A percentile compares a stretch with the other conserved stretches of the same genome.
Evolutionary conservation across 2,329 filamentous ascomycete species (phyloP).

Genomic region (Beauveria australis): DNA sequence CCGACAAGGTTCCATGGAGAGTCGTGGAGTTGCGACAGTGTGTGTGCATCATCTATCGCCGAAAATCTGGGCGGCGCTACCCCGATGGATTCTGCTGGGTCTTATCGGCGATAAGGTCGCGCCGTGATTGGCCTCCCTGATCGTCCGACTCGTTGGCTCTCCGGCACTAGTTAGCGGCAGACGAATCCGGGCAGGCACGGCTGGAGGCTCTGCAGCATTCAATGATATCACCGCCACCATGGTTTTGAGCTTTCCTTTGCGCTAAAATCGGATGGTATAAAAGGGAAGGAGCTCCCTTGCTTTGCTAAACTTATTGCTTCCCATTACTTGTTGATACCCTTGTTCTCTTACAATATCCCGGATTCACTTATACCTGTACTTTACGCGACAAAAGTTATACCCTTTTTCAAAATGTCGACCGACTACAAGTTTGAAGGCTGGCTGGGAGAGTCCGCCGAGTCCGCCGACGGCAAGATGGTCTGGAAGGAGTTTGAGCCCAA

Average conservation of each 20-base stretch:
- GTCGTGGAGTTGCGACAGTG: background rate
- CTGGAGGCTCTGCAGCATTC: background rate
- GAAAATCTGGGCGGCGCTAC: conserved; percentile 4
- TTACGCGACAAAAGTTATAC: background rate
- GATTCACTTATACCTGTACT: background rate
- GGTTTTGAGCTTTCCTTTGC: background rate
- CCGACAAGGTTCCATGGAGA: background rate
- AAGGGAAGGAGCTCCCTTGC: background rate
- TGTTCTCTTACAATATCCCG: background rate
- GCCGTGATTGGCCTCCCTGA: background rate
- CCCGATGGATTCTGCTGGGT: background rate
- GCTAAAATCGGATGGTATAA: background rate
- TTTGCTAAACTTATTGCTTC: background rate
- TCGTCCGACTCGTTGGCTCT: background rate
- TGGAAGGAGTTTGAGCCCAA: conserved; percentile 54
- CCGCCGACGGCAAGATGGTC: conserved; percentile 43
- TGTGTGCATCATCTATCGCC: conserved; percentile 11
- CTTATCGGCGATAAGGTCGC: conserved; percentile 5
- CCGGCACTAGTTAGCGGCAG: background rate
- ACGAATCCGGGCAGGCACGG: background rate
- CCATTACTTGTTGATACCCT: background rate
- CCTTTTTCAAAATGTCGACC: conserved; percentile 20
- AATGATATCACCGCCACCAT: conserved; percentile 2
- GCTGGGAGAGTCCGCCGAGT: conserved; percentile 34
- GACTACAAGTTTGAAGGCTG: conserved; percentile 44